A percentile compares a stretch with the other conserved stretches of the same genome.
phyloP scores from a whole-genome alignment of 2,329 filamentous ascomycete species.

The Cordyceps farinosa region DNA sequence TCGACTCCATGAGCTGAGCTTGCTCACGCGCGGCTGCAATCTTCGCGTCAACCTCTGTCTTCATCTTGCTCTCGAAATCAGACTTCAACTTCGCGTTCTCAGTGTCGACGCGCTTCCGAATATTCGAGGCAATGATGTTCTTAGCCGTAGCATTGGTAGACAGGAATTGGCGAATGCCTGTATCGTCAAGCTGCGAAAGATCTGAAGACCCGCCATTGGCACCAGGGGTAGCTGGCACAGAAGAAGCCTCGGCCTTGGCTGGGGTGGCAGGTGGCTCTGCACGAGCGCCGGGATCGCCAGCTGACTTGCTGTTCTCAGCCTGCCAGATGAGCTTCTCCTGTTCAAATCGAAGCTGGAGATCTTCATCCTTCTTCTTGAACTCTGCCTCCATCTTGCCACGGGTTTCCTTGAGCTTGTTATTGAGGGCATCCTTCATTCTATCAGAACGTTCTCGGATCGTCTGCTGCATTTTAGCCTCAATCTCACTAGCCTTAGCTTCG shows the following conservation, averaged over 20 bases:
- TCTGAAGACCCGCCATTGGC: slow-evolving; percentile 35
- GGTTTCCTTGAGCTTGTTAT: slow-evolving; percentile 67
- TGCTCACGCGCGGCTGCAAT: slow-evolving; percentile 54
- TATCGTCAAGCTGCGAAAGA: slow-evolving; percentile 50
- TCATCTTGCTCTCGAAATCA: slow-evolving; percentile 47
- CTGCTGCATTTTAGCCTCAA: slow-evolving; percentile 59
- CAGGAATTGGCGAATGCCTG: slow-evolving; percentile 54
- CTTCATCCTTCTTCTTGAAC: slow-evolving; percentile 51
- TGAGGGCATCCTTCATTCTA: slow-evolving; percentile 64
- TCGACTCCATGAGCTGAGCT: slow-evolving; percentile 68
- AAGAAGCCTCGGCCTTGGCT: slow-evolving; percentile 34
- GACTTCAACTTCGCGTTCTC: slow-evolving; percentile 60
- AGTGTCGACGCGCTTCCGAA: slow-evolving; percentile 66
- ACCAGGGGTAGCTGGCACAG: slow-evolving; percentile 34
- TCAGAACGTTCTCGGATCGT: slow-evolving; percentile 64
- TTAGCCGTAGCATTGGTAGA: slow-evolving; percentile 55
- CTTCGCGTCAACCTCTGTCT: slow-evolving; percentile 51
- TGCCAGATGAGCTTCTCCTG: slow-evolving; percentile 62
- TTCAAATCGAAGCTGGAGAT: slow-evolving; percentile 54
- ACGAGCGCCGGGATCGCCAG: slow-evolving; percentile 22
- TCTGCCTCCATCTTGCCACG: slow-evolving; percentile 50
- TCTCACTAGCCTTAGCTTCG: slow-evolving; percentile 59
- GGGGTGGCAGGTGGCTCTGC: slow-evolving; percentile 25
- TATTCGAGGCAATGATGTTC: slow-evolving; percentile 56
- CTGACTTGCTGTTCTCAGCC: slow-evolving; percentile 44